Evolutionary conservation across 2,329 filamentous ascomycete species (phyloP), one percentile per base, ranked within the genome.

Genomic region (Plectosphaerella plurivora): DNA sequence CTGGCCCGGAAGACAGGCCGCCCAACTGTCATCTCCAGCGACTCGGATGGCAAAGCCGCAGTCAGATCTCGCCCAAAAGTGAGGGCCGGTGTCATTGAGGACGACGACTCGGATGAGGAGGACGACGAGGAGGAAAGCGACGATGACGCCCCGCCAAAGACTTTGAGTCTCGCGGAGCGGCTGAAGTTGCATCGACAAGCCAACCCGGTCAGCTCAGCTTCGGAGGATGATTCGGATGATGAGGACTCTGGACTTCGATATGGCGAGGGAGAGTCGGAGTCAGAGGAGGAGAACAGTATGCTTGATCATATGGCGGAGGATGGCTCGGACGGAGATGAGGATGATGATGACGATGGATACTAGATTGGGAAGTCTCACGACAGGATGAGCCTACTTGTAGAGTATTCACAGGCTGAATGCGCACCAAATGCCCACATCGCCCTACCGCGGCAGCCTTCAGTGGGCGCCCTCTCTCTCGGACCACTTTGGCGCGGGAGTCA

Each of bases 401-500:
- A 33, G 28, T 33, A 33, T 22, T 22, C 5, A 22, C 22, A 33
- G 4, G 2, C 11, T 3, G 28, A 8, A 33, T 33, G 28, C 28
- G 9, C 28, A 8, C 11, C 28, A 33, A 8, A 5, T 33, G 22
- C 22, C 22, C 3, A 22, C 28, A 33, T 33, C 28, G 28, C 28
- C 28, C 28, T 33, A 10, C 28, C 4, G 11, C 3, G 11, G 28
- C 28, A 33, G 8, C 28, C 15, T 14, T 39, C 16, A 44, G 41
- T 80, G 80, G 10, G 72, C 75, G 0, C 71, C 76, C 45, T 67
- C 57, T 42, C 78, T 71, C 58, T 64, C 55, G 52, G 63, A 58
- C 61, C 72, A 81, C 51, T 56, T 64, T 24, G 72, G 67, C 42
- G 73, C 74, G 14, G 70, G 65, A 2, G 70, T 70, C 14, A 70